Evolutionary conservation across 495 filamentous ascomycete species (phyloP).

Genomic region (Jackrogersella multiformis): DNA sequence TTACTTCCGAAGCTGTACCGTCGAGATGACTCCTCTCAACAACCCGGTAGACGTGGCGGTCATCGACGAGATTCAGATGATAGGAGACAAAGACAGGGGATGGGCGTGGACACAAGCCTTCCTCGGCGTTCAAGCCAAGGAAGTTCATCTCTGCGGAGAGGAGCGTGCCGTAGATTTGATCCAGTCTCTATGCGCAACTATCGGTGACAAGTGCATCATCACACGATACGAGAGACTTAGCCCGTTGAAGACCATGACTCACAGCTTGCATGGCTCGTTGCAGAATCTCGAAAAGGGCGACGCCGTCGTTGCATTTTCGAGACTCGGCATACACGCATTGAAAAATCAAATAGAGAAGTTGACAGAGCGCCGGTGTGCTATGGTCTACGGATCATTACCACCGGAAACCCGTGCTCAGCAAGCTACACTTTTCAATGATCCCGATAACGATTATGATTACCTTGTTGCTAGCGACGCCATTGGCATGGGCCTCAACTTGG

Average conservation of each 20-base stretch:
- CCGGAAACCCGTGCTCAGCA: slow-evolving; percentile 93
- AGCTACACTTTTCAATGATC: slow-evolving; percentile 92
- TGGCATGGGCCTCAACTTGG: slow-evolving; percentile 96
- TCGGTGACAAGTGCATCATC: slow-evolving; percentile 84
- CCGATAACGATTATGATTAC: slow-evolving; percentile 91
- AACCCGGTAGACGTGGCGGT: slow-evolving; percentile 83
- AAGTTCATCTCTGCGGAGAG: slow-evolving; percentile 95
- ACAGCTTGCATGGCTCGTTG: slow-evolving; percentile 70
- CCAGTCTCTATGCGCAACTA: slow-evolving; percentile 75
- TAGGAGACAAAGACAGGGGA: slow-evolving; percentile 78
- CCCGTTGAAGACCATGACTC: slow-evolving; percentile 70
- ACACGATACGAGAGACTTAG: slow-evolving; percentile 85
- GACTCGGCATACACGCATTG: slow-evolving; percentile 80
- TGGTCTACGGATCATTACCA: slow-evolving; percentile 91
- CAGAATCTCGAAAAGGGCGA: slow-evolving; percentile 83
- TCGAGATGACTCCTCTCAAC: slow-evolving; percentile 91
- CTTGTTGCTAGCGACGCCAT: slow-evolving; percentile 95
- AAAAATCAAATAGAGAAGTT: slow-evolving; percentile 77
- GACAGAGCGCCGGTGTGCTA: slow-evolving; percentile 83
- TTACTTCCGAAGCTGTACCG: slow-evolving; percentile 83
- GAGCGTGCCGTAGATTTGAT: slow-evolving; percentile 82
- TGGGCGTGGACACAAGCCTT: slow-evolving; percentile 98
- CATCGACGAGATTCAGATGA: slow-evolving; percentile 99
- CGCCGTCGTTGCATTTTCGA: slow-evolving; percentile 85
- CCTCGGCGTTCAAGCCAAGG: slow-evolving; percentile 82